Conservation (phyloP, 148 eudicot genomes). For the Pouteria glomerata region DNA sequence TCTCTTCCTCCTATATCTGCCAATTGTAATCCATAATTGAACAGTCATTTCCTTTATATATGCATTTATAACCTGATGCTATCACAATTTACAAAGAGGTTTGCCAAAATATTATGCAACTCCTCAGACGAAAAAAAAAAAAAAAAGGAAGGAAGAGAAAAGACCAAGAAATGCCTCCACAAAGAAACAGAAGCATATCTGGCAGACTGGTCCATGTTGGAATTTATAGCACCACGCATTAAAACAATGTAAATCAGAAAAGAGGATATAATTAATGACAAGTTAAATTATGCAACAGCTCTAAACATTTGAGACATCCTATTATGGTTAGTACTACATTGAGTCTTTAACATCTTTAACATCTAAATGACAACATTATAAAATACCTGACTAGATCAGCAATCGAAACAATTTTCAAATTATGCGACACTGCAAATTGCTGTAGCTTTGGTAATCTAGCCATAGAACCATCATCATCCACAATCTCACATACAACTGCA, state of each 20-base stretch:
- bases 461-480: constrained; percentile 98
- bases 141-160: not conserved
- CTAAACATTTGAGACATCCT: not conserved
- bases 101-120: constrained; percentile 6
- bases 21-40: constrained; percentile 16
- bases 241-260: not conserved
- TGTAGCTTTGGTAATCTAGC: constrained; percentile 84
- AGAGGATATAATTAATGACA: not conserved
- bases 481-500: constrained; percentile 87
- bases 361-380: not conserved
- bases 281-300: not conserved
- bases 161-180: not conserved
- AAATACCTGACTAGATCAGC: constrained; percentile 81
- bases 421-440: constrained; percentile 58
- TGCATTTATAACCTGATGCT: not conserved
- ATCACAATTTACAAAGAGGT: not conserved
- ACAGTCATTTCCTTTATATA: constrained; percentile 1
- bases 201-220: not conserved
- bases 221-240: not conserved
- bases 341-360: not conserved
- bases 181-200: not conserved
- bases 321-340: not conserved
- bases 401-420: constrained; percentile 76
- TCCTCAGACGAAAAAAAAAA: not conserved
- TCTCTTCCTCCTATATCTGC: constrained; percentile 83